Conservation (phyloP, 169 alveolate genomes). For the Plasmodium relictum region DNA sequence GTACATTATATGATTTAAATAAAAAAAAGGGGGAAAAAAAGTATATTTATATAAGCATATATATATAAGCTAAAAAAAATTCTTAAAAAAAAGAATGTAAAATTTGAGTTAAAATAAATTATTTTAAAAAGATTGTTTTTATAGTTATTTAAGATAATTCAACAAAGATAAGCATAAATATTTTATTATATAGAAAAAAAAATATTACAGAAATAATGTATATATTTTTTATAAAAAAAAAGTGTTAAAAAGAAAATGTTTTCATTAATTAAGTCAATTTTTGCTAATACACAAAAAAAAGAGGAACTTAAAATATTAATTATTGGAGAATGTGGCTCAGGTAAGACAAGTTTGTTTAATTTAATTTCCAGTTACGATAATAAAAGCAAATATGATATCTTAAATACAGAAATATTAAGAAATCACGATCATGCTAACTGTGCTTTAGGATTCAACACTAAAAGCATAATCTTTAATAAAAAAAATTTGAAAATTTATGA, state of each 20-base stretch:
- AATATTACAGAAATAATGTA: not conserved
- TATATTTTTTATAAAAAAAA: too few relatives aligned
- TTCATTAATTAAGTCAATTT: constrained; percentile 65
- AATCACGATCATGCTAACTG: constrained; percentile 19
- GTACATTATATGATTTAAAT: too few relatives aligned
- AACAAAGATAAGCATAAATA: not conserved
- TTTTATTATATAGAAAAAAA: not conserved
- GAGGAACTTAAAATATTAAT: constrained; percentile 55
- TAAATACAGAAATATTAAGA: constrained; percentile 19
- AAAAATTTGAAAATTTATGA: constrained; percentile 59
- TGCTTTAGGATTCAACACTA: constrained; percentile 75
- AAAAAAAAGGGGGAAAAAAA: too few relatives aligned
- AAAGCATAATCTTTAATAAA: constrained; percentile 46
- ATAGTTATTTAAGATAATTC: too few relatives aligned
- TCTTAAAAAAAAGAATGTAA: too few relatives aligned
- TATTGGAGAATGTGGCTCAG: constrained; percentile 73
- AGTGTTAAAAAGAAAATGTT: constrained; percentile 24
- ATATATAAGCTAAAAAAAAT: too few relatives aligned
- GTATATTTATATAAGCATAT: too few relatives aligned
- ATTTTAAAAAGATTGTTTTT: too few relatives aligned
- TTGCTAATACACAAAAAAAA: constrained; percentile 39
- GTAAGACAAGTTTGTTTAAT: constrained; percentile 65
- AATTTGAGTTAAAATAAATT: too few relatives aligned
- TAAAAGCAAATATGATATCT: constrained; percentile 65
- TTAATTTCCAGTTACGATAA: constrained; percentile 53